These are phyloP conservation scores for Trichodelitschia bisporula DNA, from an alignment of 495 filamentous ascomycete genomes.

Conservation along the genomic window DNA sequence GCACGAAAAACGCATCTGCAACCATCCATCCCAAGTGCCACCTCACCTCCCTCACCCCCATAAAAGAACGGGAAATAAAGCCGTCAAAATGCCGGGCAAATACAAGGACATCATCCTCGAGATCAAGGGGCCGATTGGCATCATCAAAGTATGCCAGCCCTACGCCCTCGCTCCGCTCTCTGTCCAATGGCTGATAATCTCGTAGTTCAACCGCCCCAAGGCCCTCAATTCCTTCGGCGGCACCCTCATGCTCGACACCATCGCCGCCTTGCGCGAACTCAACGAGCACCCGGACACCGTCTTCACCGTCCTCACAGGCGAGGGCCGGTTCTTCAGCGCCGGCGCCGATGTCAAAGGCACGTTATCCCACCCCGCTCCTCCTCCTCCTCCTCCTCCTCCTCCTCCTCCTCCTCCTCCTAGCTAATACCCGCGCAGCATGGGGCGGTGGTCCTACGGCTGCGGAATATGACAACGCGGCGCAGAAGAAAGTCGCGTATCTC, in stretches of 20 bases:
- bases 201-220: conserved; percentile 16
- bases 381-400: too few species aligned
- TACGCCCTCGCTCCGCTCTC: neutral
- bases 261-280: conserved; percentile 11
- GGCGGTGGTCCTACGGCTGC: neutral
- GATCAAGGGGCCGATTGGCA: conserved; percentile 12
- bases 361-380: too few species aligned
- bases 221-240: conserved; percentile 14
- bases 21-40: too few species aligned
- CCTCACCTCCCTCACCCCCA: too few species aligned
- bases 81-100: too few species aligned
- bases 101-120: conserved; percentile 15
- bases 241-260: conserved; percentile 11
- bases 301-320: conserved; percentile 14
- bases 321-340: conserved; percentile 14
- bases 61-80: too few species aligned
- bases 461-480: conserved; percentile 8
- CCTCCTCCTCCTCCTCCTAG: neutral
- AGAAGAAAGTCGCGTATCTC: conserved; percentile 8
- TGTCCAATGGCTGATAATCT: neutral
- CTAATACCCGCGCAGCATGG: conserved; percentile 1
- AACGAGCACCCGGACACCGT: conserved; percentile 13
- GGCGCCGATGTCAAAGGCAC: conserved; percentile 14
- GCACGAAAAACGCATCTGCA: too few species aligned
- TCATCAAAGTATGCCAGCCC: conserved; percentile 8